Base-by-base conservation (phyloP, 768 basidiomycete genomes). In the Chiua virens region DNA sequence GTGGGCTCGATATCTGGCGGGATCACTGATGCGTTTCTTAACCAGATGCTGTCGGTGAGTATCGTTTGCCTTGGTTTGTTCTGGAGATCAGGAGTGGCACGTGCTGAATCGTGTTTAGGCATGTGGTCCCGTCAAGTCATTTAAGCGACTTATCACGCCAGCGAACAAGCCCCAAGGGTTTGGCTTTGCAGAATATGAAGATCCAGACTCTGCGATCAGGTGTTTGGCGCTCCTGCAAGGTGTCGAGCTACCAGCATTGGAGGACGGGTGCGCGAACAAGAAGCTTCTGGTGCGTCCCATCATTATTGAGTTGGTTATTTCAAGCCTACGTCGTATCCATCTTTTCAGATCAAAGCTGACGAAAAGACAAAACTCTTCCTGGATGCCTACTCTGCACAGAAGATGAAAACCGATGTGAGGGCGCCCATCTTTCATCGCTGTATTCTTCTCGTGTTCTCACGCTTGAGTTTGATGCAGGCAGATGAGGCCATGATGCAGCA, bases 1-100 rank as follows among this genome's bases (percentile, higher is more conserved):
- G 85, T 98, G n/a, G 94, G 94, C 10, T 90, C 92, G 54, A 98
- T 98, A 70, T 92, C 94, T 6, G 90, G 91, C 28, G 94, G 94
- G 5, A 92, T 97, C 61, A 86, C 86, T 0, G 92, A 98, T 67
- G 57, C 71, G 0, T 93, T 90, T 54, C 70, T 98, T 38, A 91
- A 89, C 63, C 78, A 79, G 54, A 77, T 98, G 42, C 77, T 98
- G 18, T 71, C 77, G 53, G 93, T 93, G 62, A 60, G 87, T 49
- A n/a, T n/a, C 27, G 23, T 21, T 39, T 3, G 8, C 22, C 25
- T 25, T 8, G 10, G 10, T 40, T 39, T 10, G 32, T 6, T 53
- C 25, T 45, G 14, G 6, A 9, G 36, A n/a, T 28, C 27, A 30
- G 2, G 39, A 13, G 27, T 10, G n/a, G 11, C 32, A 5, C 17